Percentiles rank a stretch among this genome's conserved stretches.
phyloP scores from a whole-genome alignment of 768 basidiomycete genomes.

The Arthromyces matolae region DNA sequence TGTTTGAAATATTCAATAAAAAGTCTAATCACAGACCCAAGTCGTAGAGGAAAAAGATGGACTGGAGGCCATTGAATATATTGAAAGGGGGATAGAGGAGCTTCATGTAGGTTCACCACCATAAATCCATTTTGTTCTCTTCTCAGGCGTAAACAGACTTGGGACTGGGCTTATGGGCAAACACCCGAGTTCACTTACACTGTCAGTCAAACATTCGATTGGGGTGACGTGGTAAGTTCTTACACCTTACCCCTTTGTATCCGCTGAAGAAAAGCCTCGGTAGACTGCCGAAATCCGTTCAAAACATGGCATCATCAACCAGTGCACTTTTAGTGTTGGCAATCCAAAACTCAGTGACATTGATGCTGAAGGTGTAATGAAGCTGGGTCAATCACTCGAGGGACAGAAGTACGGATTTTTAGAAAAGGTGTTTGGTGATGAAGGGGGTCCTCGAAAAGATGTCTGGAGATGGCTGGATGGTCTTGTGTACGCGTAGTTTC shows the following conservation, averaged over 20 bases:
- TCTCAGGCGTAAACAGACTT: conserved; percentile 48
- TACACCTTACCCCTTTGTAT: not conserved
- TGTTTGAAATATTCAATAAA: no score
- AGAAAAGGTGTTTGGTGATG: conserved; percentile 6
- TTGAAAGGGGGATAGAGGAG: conserved; percentile 67
- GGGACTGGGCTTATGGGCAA: conserved; percentile 93
- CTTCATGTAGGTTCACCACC: conserved; percentile 49
- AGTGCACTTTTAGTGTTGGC: conserved; percentile 34
- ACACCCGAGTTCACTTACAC: conserved; percentile 89
- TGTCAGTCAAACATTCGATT: conserved; percentile 38
- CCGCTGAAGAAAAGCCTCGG: not conserved
- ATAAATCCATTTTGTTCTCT: not conserved
- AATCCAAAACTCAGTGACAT: conserved; percentile 16
- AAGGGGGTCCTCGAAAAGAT: conserved; percentile 11
- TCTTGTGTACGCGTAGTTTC: no score
- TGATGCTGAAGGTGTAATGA: not conserved
- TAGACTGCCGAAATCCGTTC: conserved; percentile 51
- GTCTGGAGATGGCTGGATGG: conserved; percentile 19
- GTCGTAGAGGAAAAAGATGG: conserved; percentile 44
- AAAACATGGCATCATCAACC: conserved; percentile 63
- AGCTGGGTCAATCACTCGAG: conserved; percentile 15
- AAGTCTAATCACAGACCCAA: conserved; percentile 39
- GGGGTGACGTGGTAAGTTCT: conserved; percentile 47
- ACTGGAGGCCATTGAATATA: conserved; percentile 49
- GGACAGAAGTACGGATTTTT: conserved; percentile 35